Evolutionary conservation across 176 grass and related monocot genomes (phyloP), one percentile per base, ranked within the genome.

Genomic region (Themeda triandra): DNA sequence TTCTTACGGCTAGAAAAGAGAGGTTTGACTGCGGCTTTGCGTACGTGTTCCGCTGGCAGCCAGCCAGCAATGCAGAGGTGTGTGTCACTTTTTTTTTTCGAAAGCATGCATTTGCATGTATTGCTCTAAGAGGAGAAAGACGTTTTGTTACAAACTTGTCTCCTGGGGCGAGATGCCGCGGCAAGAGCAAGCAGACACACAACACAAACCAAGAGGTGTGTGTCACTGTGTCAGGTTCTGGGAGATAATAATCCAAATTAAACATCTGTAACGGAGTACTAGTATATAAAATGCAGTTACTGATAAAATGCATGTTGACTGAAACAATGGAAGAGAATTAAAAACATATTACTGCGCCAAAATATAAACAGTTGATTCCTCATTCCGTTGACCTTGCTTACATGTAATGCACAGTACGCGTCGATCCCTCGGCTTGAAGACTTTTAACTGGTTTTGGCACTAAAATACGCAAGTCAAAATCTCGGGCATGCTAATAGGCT

Each of bases 401-500:
- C 19, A 3, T 3, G n/a, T 4, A 40, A 6, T 5, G 10, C 10
- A 29, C 6, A 27, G 24, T 21, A 45, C 41, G 21, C 25, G 56
- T 66, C 25, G 60, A 25, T 41, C n/a, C n/a, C n/a, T n/a, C 3
- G 42, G 31, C 4, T 28, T 13, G 13, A 29, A 63, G 23, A 3
- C 5, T 17, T 56, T 41, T 66, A 81, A 66, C 56, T 25, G 24
- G n/a, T 65, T 42, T 25, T 8, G 32, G 35, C 15, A 36, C 28
- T 69, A 36, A 37, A 82, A 60, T 62, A 82, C 17, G 12, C 2
- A 60, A 44, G 79, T 87, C 79, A 77, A 82, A 39, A 49, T 69
- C 79, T 87, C 36, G 48, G 63, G 79, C 48, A 19, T 36, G 62
- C 10, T 29, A 23, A n/a, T n/a, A n/a, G n/a, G n/a, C n/a, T n/a